A percentile compares a stretch with the other conserved stretches of the same genome.
Conservation (phyloP, 768 basidiomycete genomes). For the Suillus brevipes region DNA sequence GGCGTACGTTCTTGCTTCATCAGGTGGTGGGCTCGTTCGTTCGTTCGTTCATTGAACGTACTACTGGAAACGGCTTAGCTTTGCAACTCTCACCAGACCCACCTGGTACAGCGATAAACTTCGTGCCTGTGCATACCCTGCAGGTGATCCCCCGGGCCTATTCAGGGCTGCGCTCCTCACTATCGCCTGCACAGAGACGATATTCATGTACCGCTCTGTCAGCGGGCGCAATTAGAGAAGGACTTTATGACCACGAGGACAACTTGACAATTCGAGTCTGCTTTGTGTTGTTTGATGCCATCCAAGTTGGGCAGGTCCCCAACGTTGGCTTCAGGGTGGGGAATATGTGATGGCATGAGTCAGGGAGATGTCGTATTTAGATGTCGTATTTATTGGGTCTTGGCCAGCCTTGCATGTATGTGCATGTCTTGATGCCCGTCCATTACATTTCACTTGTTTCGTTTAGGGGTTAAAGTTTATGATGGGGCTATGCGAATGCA, state of each 20-base stretch:
- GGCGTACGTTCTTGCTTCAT: conserved; percentile 70
- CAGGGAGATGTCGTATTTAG: neutral
- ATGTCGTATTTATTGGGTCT: neutral
- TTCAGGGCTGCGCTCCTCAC: conserved; percentile 60
- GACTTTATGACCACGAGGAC: conserved; percentile 54
- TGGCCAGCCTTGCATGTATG: neutral
- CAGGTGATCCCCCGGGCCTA: neutral
- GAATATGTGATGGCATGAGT: conserved; percentile 41
- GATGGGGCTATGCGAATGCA: neutral
- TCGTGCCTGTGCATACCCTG: too few species aligned
- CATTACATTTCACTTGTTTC: neutral
- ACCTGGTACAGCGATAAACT: neutral
- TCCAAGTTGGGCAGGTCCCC: conserved; percentile 43
- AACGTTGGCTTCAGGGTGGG: conserved; percentile 70
- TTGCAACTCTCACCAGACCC: conserved; percentile 29
- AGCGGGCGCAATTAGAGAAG: conserved; percentile 69
- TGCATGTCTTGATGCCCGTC: neutral
- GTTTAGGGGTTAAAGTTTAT: neutral
- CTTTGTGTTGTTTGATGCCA: conserved; percentile 61
- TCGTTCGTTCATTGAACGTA: conserved; percentile 7
- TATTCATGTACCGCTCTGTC: conserved; percentile 73
- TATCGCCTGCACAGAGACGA: conserved; percentile 80
- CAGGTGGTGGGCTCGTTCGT: conserved; percentile 7
- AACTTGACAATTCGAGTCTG: conserved; percentile 74
- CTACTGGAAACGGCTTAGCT: conserved; percentile 82